Base-by-base conservation (phyloP, 1,284 basidiomycete genomes). In the Cryptococcus jaspeensis region DNA sequence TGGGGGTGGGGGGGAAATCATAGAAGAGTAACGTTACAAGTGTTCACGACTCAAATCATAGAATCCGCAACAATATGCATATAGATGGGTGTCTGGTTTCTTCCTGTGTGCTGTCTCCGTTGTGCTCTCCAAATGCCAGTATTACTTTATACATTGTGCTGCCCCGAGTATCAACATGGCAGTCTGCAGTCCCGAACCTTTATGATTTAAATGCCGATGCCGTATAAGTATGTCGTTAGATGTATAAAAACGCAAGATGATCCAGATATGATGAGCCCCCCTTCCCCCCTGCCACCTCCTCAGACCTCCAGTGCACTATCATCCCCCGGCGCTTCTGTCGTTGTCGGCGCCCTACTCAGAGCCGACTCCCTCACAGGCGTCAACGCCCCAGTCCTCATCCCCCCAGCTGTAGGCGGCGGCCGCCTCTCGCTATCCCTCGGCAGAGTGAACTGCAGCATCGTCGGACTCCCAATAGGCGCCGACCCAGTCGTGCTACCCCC, bases 341-440 rank as follows among this genome's bases (percentile, higher is more conserved):
- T 35, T 36, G n/a, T 52, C 23, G 50, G 54, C 23, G 44, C 49
- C 15, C 54, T 47, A 16, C 54, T 56, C 58, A 59, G 55, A 5
- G 50, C 39, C 25, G 44, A 41, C 35, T 60, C 58, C 38, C 52
- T 56, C 25, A 60, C 58, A 35, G 58, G 58, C 1, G 58, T 56
- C 36, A 60, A 51, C n/a, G 54, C 43, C 5, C 55, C 50, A 32
- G 36, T 25, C 25, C 54, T 37, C 53, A 40, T 16, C 18, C 15
- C 35, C 32, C 46, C 53, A 20, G 16, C 45, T 16, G 28, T n/a
- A 55, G 20, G 22, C 40, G 37, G 20, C 22, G 23, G 16, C 43
- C 48, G 16, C 32, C 51, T 40, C 40, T 45, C 12, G 38, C 54
- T 39, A 16, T 45, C 40, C 32, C 46, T 36, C 16, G 54, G 54